phyloP scores from a whole-genome alignment of 148 eudicot species.

The Amaranthus cruentus region DNA sequence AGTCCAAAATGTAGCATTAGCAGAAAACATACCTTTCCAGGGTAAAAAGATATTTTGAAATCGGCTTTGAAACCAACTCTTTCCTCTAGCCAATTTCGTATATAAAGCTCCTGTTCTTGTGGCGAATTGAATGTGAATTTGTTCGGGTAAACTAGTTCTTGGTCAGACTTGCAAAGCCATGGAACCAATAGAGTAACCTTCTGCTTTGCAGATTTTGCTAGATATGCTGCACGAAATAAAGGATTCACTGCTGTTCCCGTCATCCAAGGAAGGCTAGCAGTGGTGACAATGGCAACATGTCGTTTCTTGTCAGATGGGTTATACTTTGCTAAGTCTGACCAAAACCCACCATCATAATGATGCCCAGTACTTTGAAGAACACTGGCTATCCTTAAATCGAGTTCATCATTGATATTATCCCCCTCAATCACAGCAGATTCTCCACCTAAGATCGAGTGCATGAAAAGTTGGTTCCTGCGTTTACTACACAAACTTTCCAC shows the following conservation, averaged over 20 bases:
- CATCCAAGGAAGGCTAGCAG: constrained; percentile 99
- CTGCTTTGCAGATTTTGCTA: constrained; percentile 85
- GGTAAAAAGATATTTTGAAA: constrained; percentile 95
- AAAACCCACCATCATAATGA: constrained; percentile 82
- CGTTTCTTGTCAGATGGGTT: constrained; percentile 50
- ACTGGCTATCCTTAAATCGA: constrained; percentile 89
- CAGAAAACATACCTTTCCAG: constrained; percentile 70
- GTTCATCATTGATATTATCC: constrained; percentile 64
- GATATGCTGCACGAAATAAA: constrained; percentile 90
- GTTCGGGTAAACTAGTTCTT: constrained; percentile 90
- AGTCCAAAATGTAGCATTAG: neutral
- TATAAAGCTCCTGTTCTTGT: constrained; percentile 83
- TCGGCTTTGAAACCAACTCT: constrained; percentile 86
- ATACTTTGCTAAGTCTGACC: constrained; percentile 51
- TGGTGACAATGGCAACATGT: constrained; percentile 94
- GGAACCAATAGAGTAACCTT: constrained; percentile 92
- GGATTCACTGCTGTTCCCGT: constrained; percentile 99
- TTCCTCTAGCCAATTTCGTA: constrained; percentile 94
- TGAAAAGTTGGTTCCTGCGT: constrained; percentile 58
- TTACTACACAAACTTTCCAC: constrained; percentile 83
- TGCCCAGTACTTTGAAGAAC: constrained; percentile 96
- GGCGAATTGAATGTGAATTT: constrained; percentile 79
- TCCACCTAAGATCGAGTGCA: constrained; percentile 53
- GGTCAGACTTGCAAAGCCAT: constrained; percentile 92
- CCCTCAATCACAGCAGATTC: constrained; percentile 61